A percentile compares a stretch with the other conserved stretches of the same genome.
phyloP scores from a whole-genome alignment of 2,329 filamentous ascomycete species.

The Epichloe brachyelytri region DNA sequence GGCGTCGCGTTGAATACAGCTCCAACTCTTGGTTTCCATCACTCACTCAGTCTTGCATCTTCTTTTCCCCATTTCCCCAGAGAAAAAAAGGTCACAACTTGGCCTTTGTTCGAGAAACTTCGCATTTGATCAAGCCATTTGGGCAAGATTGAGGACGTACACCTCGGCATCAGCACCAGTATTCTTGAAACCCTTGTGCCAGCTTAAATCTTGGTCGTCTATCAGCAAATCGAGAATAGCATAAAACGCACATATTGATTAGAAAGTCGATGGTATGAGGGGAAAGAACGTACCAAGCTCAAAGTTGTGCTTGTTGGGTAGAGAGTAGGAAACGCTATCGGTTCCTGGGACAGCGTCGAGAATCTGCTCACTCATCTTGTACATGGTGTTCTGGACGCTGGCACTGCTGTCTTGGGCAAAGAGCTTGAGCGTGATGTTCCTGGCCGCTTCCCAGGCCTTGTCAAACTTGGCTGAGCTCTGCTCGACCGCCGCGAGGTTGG shows the following conservation, averaged over 20 bases:
- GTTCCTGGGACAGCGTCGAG: constrained; percentile 61
- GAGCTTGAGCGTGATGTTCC: constrained; percentile 74
- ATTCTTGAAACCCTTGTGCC: constrained; percentile 93
- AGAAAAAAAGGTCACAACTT: not conserved
- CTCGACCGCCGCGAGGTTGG: constrained; percentile 53
- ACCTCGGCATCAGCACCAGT: constrained; percentile 93
- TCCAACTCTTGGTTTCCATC: not conserved
- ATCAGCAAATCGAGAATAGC: not conserved
- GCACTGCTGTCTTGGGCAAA: constrained; percentile 87
- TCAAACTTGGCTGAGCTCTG: constrained; percentile 57
- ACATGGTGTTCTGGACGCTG: constrained; percentile 96
- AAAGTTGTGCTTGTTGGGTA: constrained; percentile 99
- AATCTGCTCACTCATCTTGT: constrained; percentile 91
- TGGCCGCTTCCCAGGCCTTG: constrained; percentile 62
- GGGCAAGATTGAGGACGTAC: constrained; percentile 81
- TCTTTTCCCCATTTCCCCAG: not conserved
- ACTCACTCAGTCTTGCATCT: not conserved
- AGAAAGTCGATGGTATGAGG: not conserved
- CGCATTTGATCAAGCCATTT: constrained; percentile 92
- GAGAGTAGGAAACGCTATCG: constrained; percentile 61
- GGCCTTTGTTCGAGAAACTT: constrained; percentile 48
- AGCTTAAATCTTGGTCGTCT: constrained; percentile 60
- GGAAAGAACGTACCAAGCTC: constrained; percentile 60
- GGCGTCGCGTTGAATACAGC: not conserved
- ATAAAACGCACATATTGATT: not conserved